Conservation (phyloP, 768 basidiomycete genomes). For the Sarcodon sp. region DNA sequence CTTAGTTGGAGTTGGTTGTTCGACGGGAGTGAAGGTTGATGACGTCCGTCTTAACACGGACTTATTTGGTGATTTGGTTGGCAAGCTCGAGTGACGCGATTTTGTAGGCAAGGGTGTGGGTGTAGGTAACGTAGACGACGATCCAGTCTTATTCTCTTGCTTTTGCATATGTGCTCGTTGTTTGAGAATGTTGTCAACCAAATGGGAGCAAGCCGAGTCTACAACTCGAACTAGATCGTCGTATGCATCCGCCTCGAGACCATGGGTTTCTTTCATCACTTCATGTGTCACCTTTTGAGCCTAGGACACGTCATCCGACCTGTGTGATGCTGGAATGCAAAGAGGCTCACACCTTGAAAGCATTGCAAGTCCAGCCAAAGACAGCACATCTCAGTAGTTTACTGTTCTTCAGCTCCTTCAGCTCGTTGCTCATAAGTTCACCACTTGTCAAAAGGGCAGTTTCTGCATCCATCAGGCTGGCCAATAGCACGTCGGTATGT, state of each 20-base stretch:
- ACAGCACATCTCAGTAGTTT: slow-evolving; percentile 5
- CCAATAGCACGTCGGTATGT: slow-evolving; percentile 5
- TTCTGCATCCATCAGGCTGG: slow-evolving; percentile 13
- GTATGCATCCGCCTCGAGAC: slow-evolving; percentile 5
- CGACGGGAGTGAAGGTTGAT: slow-evolving; percentile 1
- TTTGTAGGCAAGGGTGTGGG: not conserved
- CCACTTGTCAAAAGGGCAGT: slow-evolving; percentile 8
- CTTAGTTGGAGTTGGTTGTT: slow-evolving; percentile 11
- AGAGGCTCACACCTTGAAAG: slow-evolving; percentile 4
- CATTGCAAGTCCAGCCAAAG: slow-evolving; percentile 13
- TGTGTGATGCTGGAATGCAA: not conserved
- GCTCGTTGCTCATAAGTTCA: slow-evolving; percentile 5
- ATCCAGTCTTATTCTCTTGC: not conserved
- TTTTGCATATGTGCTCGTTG: not conserved
- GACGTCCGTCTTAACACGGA: slow-evolving; percentile 5
- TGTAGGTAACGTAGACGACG: not conserved
- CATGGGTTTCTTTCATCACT: slow-evolving; percentile 1
- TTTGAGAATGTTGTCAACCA: slow-evolving; percentile 4
- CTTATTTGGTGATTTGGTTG: slow-evolving; percentile 11
- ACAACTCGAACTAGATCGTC: slow-evolving; percentile 8
- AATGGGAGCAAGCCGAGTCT: slow-evolving; percentile 5
- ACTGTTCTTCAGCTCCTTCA: not conserved
- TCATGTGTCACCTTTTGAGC: slow-evolving; percentile 3
- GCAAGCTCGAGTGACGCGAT: slow-evolving; percentile 1
- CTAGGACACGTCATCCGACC: not conserved